phyloP scores from a whole-genome alignment of 148 eudicot genomes.

The Gaultheria prostrata region DNA sequence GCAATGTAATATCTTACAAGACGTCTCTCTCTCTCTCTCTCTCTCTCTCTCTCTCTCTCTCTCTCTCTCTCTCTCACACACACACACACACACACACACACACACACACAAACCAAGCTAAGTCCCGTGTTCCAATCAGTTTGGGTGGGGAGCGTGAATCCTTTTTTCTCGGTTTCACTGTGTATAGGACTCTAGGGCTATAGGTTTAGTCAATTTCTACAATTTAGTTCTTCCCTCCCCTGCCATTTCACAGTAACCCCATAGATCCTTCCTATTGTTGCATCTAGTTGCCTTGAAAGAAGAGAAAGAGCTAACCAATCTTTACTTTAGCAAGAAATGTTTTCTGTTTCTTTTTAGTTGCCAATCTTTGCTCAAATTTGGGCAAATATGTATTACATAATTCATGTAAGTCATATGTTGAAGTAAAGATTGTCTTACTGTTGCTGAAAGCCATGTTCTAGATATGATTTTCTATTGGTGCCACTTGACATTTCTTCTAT shows the following conservation, averaged over 20 bases:
- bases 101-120: not conserved
- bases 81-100: no score
- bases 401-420: not conserved
- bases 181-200: not conserved
- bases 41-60: not conserved
- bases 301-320: not conserved
- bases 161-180: not conserved
- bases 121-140: not conserved
- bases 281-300: not conserved
- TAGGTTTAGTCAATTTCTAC: not conserved
- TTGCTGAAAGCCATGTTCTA: not conserved
- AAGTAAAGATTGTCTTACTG: not conserved
- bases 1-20: not conserved
- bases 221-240: not conserved
- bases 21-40: no score
- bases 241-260: not conserved
- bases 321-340: not conserved
- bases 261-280: not conserved
- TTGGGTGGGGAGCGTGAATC: not conserved
- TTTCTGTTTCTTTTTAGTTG: not conserved
- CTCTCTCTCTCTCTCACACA: no score
- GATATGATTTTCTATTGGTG: not conserved
- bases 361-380: not conserved
- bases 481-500: constrained; percentile 9
- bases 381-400: not conserved